A percentile compares a stretch with the other conserved stretches of the same genome.
These are phyloP conservation scores for Colletotrichum sp. DNA, from an alignment of 2,329 filamentous ascomycete species.

Conservation along the genomic window DNA sequence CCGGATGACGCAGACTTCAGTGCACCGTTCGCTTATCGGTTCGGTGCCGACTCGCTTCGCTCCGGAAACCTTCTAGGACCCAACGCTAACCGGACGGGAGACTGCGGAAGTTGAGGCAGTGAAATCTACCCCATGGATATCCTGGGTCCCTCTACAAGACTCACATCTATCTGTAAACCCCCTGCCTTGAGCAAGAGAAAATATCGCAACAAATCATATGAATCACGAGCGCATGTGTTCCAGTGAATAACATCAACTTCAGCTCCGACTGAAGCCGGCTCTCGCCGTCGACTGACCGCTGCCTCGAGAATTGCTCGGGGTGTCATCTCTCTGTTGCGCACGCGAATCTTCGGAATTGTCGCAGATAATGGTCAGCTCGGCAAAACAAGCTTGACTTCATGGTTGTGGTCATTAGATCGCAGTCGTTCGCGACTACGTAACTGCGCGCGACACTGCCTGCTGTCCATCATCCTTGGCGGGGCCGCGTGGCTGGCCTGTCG, in stretches of 20 bases:
- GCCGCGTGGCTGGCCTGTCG: background rate
- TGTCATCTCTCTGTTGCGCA: background rate
- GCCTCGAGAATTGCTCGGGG: background rate
- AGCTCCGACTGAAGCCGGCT: background rate
- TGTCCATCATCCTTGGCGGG: background rate
- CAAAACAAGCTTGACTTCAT: conserved; percentile 5
- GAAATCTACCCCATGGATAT: background rate
- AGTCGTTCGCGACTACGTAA: background rate
- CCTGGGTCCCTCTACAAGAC: background rate
- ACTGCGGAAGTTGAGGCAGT: background rate
- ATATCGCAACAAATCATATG: background rate
- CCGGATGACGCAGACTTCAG: background rate
- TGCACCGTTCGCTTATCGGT: background rate
- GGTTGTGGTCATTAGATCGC: background rate
- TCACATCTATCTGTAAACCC: background rate
- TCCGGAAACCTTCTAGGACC: background rate
- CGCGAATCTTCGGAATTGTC: background rate
- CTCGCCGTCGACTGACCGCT: background rate
- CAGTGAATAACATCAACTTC: background rate
- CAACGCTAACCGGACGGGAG: background rate
- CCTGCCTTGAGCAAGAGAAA: background rate
- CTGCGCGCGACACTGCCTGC: background rate
- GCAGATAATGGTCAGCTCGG: background rate
- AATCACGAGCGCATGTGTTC: background rate
- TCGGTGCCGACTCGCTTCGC: background rate